phyloP scores from a whole-genome alignment of 192 early-diverging fungal species.

The Podila clonocystis region DNA sequence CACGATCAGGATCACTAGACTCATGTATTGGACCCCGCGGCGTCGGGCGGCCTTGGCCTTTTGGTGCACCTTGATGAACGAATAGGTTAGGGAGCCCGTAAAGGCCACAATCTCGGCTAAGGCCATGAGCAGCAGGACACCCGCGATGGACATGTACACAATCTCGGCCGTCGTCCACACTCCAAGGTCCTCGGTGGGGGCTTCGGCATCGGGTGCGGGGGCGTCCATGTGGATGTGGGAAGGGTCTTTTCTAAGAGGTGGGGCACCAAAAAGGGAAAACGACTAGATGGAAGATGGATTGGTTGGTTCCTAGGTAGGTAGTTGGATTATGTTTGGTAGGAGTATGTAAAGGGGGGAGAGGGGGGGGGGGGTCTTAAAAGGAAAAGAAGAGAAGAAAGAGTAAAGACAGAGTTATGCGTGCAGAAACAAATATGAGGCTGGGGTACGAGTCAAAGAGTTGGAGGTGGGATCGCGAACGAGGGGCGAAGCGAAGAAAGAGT shows the following conservation, averaged over 20 bases:
- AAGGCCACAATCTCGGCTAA: slow-evolving; percentile 15
- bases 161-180: slow-evolving; percentile 22
- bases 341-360: too few species aligned
- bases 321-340: too few species aligned
- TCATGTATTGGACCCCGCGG: slow-evolving; percentile 19
- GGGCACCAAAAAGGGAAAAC: not conserved
- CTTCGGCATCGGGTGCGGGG: not conserved
- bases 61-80: slow-evolving; percentile 23
- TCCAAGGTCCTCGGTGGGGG: slow-evolving; percentile 34
- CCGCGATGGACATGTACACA: slow-evolving; percentile 13
- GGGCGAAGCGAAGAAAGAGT: too few species aligned
- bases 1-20: slow-evolving; percentile 13
- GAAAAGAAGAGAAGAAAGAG: too few species aligned
- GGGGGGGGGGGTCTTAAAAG: too few species aligned
- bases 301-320: too few species aligned
- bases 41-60: slow-evolving; percentile 19
- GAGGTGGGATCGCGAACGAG: too few species aligned
- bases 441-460: too few species aligned
- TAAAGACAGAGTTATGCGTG: too few species aligned
- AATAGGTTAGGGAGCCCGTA: slow-evolving; percentile 20
- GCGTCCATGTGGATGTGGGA: not conserved
- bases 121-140: slow-evolving; percentile 14
- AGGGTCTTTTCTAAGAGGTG: too few species aligned
- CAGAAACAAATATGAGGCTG: too few species aligned
- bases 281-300: not conserved